Conservation (phyloP, 2,329 filamentous ascomycete species). For the Seiridium cupressi region DNA sequence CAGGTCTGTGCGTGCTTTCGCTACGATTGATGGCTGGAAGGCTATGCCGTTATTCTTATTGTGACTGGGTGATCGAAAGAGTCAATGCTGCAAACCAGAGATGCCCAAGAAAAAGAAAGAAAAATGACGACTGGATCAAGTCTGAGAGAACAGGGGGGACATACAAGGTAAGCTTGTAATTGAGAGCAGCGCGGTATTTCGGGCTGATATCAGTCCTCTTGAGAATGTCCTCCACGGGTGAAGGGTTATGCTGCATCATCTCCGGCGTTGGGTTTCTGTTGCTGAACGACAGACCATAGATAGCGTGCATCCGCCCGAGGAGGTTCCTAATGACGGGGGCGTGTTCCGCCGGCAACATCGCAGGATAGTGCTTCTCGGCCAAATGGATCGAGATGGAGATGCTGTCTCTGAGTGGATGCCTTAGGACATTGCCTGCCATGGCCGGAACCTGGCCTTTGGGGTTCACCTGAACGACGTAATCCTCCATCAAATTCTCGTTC, state of each 20-base stretch:
- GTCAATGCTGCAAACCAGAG: neutral
- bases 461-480: constrained; percentile 12
- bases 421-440: constrained; percentile 11
- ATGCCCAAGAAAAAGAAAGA: neutral
- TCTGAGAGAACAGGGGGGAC: neutral
- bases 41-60: constrained; percentile 9
- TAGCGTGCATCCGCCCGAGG: constrained; percentile 11
- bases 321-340: constrained; percentile 5
- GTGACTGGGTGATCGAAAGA: neutral
- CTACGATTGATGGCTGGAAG: constrained; percentile 8
- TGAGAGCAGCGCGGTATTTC: constrained; percentile 9
- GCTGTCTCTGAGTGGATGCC: constrained; percentile 9
- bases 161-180: constrained; percentile 10
- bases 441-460: constrained; percentile 16
- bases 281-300: constrained; percentile 12
- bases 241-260: constrained; percentile 8
- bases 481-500: constrained; percentile 12
- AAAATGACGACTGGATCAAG: neutral
- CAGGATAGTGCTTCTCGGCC: constrained; percentile 11
- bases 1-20: constrained; percentile 6
- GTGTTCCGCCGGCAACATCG: constrained; percentile 9
- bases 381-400: constrained; percentile 10
- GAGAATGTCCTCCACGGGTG: constrained; percentile 11
- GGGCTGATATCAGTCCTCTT: constrained; percentile 6
- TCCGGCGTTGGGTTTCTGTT: constrained; percentile 10